A percentile compares a stretch with the other conserved stretches of the same genome.
These are phyloP conservation scores for Pichia inconspicua DNA, from an alignment of 1,139 yeast species.

Conservation along the genomic window DNA sequence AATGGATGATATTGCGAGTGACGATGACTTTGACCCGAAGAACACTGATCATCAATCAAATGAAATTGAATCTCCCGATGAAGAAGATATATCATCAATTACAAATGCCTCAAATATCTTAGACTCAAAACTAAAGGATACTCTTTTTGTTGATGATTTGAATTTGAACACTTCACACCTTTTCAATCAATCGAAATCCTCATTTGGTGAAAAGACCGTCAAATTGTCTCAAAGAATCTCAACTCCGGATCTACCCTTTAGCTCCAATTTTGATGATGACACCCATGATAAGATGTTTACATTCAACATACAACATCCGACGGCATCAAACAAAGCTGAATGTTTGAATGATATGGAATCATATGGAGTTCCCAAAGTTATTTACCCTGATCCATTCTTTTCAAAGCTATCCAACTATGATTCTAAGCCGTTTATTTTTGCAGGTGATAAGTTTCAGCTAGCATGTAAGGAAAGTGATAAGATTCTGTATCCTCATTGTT, in stretches of 20 bases:
- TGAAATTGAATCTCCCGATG: neutral
- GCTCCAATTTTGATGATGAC: conserved; percentile 1
- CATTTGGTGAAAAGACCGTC: neutral
- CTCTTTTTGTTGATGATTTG: conserved; percentile 1
- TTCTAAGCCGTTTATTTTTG: conserved; percentile 49
- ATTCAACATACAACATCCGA: conserved; percentile 17
- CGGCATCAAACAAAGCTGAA: conserved; percentile 10
- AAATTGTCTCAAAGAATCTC: conserved; percentile 1
- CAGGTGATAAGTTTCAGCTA: conserved; percentile 53
- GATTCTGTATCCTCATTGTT: neutral
- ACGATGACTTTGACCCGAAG: neutral
- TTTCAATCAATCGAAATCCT: neutral
- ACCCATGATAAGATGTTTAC: neutral
- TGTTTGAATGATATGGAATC: conserved; percentile 22
- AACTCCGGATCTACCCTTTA: neutral
- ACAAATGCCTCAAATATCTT: neutral
- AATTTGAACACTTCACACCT: conserved; percentile 1
- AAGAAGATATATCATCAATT: neutral
- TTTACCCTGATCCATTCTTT: conserved; percentile 59
- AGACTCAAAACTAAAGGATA: conserved; percentile 5
- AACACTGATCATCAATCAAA: neutral
- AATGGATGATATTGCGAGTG: neutral
- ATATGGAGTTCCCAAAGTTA: conserved; percentile 41
- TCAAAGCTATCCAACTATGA: conserved; percentile 47
- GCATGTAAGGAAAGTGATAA: conserved; percentile 24